A percentile compares a stretch with the other conserved stretches of the same genome.
These are phyloP conservation scores for Purpureocillium lavendulum DNA, from an alignment of 2,329 filamentous ascomycete genomes.

Conservation along the genomic window DNA sequence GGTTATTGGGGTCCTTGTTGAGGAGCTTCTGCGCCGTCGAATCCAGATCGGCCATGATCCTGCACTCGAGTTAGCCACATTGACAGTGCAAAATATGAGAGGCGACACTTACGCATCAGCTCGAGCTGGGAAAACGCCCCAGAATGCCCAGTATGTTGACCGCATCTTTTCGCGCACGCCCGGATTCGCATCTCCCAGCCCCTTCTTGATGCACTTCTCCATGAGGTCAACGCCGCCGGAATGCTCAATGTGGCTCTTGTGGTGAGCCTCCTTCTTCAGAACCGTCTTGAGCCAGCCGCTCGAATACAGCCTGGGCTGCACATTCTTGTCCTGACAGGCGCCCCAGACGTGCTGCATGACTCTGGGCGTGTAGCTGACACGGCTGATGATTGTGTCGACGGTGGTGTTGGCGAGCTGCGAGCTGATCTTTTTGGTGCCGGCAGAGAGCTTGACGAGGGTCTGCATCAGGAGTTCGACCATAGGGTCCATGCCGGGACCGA, in stretches of 20 bases:
- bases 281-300: conserved; percentile 79
- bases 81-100: neutral
- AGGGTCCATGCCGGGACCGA: conserved; percentile 72
- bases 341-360: conserved; percentile 78
- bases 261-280: conserved; percentile 65
- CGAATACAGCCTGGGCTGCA: conserved; percentile 72
- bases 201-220: conserved; percentile 83
- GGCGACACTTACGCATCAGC: conserved; percentile 55
- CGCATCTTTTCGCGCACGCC: conserved; percentile 82
- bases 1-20: conserved; percentile 77
- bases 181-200: conserved; percentile 82
- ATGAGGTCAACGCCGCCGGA: conserved; percentile 73
- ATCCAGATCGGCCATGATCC: conserved; percentile 73
- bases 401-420: conserved; percentile 75
- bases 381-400: conserved; percentile 72
- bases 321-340: conserved; percentile 88
- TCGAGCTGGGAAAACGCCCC: conserved; percentile 65
- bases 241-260: conserved; percentile 79
- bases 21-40: conserved; percentile 69
- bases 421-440: conserved; percentile 84
- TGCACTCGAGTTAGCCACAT: conserved; percentile 24
- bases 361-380: conserved; percentile 70
- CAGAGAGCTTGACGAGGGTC: conserved; percentile 80
- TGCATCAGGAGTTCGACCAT: conserved; percentile 89
- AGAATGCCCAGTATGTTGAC: conserved; percentile 79